Evolutionary conservation across 1,284 basidiomycete species (phyloP).

Genomic region (Melanopsichium pennsylvanicum): DNA sequence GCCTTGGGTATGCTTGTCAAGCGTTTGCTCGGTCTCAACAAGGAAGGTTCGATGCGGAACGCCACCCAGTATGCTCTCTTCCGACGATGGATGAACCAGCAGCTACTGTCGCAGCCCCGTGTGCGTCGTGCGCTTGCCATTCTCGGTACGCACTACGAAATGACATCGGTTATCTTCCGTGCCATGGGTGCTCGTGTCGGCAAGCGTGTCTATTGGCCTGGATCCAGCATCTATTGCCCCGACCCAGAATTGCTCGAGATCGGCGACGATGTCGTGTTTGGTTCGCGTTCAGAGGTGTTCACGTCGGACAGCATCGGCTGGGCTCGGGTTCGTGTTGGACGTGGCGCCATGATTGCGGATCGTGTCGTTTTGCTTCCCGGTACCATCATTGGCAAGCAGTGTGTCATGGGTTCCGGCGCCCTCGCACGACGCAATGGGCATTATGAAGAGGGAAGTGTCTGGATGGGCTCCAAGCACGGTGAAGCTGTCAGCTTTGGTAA

Average conservation of each 20-base stretch:
- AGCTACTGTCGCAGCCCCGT: constrained; percentile 60
- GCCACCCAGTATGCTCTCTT: constrained; percentile 63
- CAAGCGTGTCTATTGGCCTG: constrained; percentile 66
- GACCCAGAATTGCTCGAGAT: constrained; percentile 65
- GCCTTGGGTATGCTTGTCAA: constrained; percentile 62
- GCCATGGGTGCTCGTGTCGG: constrained; percentile 65
- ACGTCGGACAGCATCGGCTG: constrained; percentile 65
- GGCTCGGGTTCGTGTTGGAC: constrained; percentile 63
- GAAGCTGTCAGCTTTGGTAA: constrained; percentile 65
- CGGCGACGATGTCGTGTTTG: constrained; percentile 65
- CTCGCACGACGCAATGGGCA: constrained; percentile 62
- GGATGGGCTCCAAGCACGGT: constrained; percentile 66
- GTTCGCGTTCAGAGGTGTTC: constrained; percentile 64
- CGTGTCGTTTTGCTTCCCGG: constrained; percentile 64
- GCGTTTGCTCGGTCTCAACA: constrained; percentile 62
- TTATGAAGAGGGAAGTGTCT: constrained; percentile 65
- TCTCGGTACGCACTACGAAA: constrained; percentile 65
- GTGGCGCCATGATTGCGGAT: constrained; percentile 66
- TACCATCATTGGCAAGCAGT: constrained; percentile 62
- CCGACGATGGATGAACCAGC: constrained; percentile 62
- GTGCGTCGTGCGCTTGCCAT: constrained; percentile 61
- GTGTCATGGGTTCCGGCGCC: constrained; percentile 65
- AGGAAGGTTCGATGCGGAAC: constrained; percentile 65
- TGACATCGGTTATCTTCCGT: constrained; percentile 65
- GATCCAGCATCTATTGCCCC: constrained; percentile 65